Percentiles rank a stretch among this genome's conserved stretches.
Conservation (phyloP, 2,329 filamentous ascomycete species). For the Penicillium sclerotiorum region DNA sequence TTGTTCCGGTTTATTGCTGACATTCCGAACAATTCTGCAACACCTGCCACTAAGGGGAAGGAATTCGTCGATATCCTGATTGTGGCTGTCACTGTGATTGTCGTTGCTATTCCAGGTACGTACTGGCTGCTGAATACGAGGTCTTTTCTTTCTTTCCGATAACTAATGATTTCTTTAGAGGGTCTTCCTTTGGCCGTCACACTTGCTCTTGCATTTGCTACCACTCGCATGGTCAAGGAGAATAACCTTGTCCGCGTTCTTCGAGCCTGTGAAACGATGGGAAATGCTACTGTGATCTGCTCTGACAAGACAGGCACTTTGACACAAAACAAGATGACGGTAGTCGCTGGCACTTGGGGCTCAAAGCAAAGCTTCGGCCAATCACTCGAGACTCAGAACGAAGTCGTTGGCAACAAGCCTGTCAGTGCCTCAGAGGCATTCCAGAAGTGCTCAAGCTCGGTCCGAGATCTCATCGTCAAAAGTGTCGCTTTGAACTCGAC, state of each 20-base stretch:
- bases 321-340: conserved; percentile 75
- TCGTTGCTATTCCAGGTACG: conserved; percentile 69
- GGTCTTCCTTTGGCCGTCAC: conserved; percentile 78
- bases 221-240: conserved; percentile 74
- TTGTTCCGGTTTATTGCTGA: conserved; percentile 81
- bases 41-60: conserved; percentile 74
- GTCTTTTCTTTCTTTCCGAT: conserved; percentile 23
- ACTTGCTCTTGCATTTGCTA: conserved; percentile 74
- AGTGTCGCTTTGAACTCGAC: conserved; percentile 61
- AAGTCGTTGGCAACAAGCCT: conserved; percentile 5
- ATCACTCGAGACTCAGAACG: conserved; percentile 24
- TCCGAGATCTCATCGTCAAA: conserved; percentile 42
- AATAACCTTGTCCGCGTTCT: conserved; percentile 76
- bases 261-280: conserved; percentile 80
- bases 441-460: conserved; percentile 33
- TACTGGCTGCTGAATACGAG: conserved; percentile 30
- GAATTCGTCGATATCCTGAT: conserved; percentile 76
- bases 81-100: conserved; percentile 76
- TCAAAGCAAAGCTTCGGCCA: conserved; percentile 59
- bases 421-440: conserved; percentile 31
- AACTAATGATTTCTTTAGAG: conserved; percentile 48
- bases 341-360: conserved; percentile 71
- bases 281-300: conserved; percentile 77
- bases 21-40: conserved; percentile 55
- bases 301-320: conserved; percentile 78